Base-by-base conservation (phyloP, 2,329 filamentous ascomycete genomes). In the Grosmannia serpens region DNA sequence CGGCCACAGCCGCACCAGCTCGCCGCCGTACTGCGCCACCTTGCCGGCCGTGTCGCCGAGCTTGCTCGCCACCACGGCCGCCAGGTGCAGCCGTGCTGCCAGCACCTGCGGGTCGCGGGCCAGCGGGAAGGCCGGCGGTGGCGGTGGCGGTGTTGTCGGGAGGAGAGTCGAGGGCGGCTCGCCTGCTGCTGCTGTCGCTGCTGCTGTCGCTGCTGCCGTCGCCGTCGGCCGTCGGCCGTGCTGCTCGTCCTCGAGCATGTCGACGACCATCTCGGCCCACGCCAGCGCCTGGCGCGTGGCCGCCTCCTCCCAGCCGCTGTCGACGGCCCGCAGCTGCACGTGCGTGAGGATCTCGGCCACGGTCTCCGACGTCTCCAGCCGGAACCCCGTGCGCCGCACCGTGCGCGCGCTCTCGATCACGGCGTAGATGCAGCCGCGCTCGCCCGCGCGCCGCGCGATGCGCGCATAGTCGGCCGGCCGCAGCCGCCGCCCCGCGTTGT, bases 361-460 rank as follows among this genome's bases (percentile, higher is more conserved):
- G 59, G 67, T 70, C 65, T 79, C 75, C 58, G 70, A 70, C 20
- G 63, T 62, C 51, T 73, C 66, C 29, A 83, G 69, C 46, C 66
- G 62, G 62, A 80, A 69, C 6, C 73, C 74, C 1, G 81, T 82
- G 66, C 70, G 70, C 33, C 72, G 67, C 57, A 70, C 73, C 62
- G 73, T 70, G 63, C 75, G 75, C 49, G 77, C 74, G 63, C 75
- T 76, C 61, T 82, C 77, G 62, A 84, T 73, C 38, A 83, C 67
- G 15, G 73, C 64, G 65, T 70, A 72, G 46, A 80, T 68, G 59
- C 73, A 72, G 49, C 74, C 76, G 56, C 68, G 68, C 31, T 58
- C 26, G 56, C 73, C 73, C 8, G 75, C 73, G 47, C 69, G 60
- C 15, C 78, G 73, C 38, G 77, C 64, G 54, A 80, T 68, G 65